phyloP scores from a whole-genome alignment of 2,329 filamentous ascomycete genomes.

The Neodidymelliopsis sp. region DNA sequence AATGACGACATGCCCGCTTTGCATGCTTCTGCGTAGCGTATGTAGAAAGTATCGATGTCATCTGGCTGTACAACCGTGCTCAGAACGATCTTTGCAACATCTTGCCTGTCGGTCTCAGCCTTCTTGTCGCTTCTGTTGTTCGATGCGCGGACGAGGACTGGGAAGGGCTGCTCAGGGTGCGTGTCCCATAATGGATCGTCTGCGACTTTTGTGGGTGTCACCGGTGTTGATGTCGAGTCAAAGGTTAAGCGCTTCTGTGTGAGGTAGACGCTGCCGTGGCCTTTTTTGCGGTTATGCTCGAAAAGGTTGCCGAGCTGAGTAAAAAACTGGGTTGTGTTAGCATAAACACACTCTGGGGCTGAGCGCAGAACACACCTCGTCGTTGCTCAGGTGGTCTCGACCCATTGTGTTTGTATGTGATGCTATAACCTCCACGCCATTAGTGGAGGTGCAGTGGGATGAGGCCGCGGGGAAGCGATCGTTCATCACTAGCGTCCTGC shows the following conservation, averaged over 20 bases:
- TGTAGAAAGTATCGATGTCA: constrained; percentile 81
- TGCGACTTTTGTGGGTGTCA: constrained; percentile 50
- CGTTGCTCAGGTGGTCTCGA: constrained; percentile 64
- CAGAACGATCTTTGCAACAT: constrained; percentile 72
- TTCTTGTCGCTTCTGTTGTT: constrained; percentile 72
- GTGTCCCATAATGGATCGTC: constrained; percentile 68
- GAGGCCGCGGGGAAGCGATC: constrained; percentile 29
- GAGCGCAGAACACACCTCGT: constrained; percentile 62
- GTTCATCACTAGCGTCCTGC: constrained; percentile 10
- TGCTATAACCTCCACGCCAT: constrained; percentile 34
- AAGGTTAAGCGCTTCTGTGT: constrained; percentile 73
- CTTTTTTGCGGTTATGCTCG: constrained; percentile 68
- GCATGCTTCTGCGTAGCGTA: constrained; percentile 86
- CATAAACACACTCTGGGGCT: not conserved
- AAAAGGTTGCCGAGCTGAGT: constrained; percentile 72
- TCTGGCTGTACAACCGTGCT: constrained; percentile 82
- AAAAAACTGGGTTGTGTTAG: constrained; percentile 69
- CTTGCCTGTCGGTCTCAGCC: constrained; percentile 41
- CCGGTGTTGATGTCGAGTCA: constrained; percentile 48
- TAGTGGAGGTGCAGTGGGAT: constrained; percentile 22
- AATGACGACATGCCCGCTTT: constrained; percentile 86
- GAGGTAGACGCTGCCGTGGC: constrained; percentile 77
- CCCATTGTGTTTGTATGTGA: constrained; percentile 49
- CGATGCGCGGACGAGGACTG: constrained; percentile 82
- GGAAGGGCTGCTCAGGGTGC: constrained; percentile 65